These are phyloP conservation scores for Microbotryomycetes sp. DNA, from an alignment of 1,284 basidiomycete genomes.

Conservation along the genomic window DNA sequence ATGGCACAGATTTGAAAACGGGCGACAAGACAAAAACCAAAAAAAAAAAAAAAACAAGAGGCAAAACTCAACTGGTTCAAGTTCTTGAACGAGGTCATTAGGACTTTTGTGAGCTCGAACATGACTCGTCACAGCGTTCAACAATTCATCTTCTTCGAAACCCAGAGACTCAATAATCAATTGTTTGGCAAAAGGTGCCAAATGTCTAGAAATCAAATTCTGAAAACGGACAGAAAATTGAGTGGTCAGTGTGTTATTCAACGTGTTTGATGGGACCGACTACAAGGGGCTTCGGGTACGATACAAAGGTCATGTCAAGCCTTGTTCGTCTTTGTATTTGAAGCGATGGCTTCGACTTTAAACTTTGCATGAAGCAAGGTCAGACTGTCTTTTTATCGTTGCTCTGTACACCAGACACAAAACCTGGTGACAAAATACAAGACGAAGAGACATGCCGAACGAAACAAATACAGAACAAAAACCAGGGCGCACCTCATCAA, in stretches of 20 bases:
- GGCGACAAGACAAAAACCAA: background rate
- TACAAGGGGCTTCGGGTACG: too few relatives aligned
- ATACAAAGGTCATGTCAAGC: too few relatives aligned
- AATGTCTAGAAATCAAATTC: constrained; percentile 34
- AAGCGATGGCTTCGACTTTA: too few relatives aligned
- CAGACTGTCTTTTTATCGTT: too few relatives aligned
- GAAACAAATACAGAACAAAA: background rate
- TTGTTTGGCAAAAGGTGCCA: constrained; percentile 36
- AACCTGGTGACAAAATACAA: too few relatives aligned
- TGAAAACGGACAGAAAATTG: constrained; percentile 1
- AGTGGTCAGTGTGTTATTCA: background rate
- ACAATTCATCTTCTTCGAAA: constrained; percentile 38
- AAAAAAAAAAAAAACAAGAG: background rate
- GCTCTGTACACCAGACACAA: too few relatives aligned
- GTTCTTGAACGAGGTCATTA: constrained; percentile 38
- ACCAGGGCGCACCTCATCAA: constrained; percentile 35
- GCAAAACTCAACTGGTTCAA: constrained; percentile 35
- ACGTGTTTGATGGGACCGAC: too few relatives aligned
- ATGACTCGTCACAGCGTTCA: constrained; percentile 38
- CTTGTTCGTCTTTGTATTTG: too few relatives aligned
- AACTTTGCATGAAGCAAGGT: too few relatives aligned
- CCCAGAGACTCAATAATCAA: constrained; percentile 40
- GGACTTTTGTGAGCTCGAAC: constrained; percentile 36
- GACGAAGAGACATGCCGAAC: too few relatives aligned
- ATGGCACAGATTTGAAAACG: background rate